These are phyloP conservation scores for Saccharum hybrid DNA, from an alignment of 202 grass and related monocot genomes.

Conservation along the genomic window DNA sequence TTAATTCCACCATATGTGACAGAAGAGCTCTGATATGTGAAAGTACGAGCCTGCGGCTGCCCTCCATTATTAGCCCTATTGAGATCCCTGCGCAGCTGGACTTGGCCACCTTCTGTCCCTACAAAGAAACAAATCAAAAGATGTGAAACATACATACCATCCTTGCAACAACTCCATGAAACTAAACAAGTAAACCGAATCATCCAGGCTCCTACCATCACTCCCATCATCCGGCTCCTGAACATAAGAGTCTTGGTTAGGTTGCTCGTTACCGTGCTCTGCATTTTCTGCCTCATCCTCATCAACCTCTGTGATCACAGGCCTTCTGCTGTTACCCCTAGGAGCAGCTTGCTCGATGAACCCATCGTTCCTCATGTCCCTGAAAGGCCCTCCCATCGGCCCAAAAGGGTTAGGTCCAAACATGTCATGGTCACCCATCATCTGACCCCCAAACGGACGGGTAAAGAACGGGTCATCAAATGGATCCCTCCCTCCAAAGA, in stretches of 20 bases:
- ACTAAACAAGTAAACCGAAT: neutral
- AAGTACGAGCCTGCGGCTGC: constrained; percentile 47
- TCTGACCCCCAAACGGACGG: constrained; percentile 68
- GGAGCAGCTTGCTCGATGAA: constrained; percentile 61
- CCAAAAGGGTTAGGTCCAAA: constrained; percentile 42
- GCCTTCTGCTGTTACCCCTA: constrained; percentile 29
- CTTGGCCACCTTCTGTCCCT: constrained; percentile 54
- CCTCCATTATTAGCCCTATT: constrained; percentile 37
- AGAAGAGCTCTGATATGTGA: constrained; percentile 77
- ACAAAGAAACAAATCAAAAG: neutral
- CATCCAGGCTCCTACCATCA: constrained; percentile 49
- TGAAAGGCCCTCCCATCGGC: constrained; percentile 47
- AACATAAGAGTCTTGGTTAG: constrained; percentile 53
- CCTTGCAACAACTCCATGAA: neutral
- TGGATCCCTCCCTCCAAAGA: constrained; percentile 84
- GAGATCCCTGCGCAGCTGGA: constrained; percentile 45
- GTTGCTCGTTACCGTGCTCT: neutral
- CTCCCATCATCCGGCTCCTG: constrained; percentile 75
- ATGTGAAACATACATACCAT: neutral
- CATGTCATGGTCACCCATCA: constrained; percentile 65
- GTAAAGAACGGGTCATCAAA: constrained; percentile 95
- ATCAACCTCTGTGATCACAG: constrained; percentile 74
- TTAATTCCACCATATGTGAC: constrained; percentile 84
- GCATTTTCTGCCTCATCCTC: constrained; percentile 48
- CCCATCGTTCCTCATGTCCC: constrained; percentile 41